Evolutionary conservation across 192 early-diverging fungal species (phyloP), one percentile per base, ranked within the genome.

Genomic region (Allomyces javanicus): DNA sequence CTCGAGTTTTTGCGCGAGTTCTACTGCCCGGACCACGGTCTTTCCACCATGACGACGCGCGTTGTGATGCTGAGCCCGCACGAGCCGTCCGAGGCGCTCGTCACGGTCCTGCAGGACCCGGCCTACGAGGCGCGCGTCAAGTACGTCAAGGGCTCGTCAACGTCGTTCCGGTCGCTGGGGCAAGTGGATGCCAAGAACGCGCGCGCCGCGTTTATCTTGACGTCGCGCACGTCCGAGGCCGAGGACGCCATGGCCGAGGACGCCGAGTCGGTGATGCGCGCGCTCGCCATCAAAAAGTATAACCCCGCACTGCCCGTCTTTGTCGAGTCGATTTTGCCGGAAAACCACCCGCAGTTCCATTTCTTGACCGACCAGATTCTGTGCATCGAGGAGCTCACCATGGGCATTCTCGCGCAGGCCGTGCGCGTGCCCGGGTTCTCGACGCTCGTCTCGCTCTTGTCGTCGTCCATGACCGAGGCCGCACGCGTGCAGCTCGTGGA

Each of bases 11-110:
- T 89, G 67, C 78, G 85, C 62, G 87, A 89, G 74, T 88, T 89
- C 69, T 89, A 87, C 63, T 88, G 86, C 68, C 78, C 85, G 71
- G 87, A 88, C 72, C 87, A 89, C 63, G 87, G 87, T 40, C 68
- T 81, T 22, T 70, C 69, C 50, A 85, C 84, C 10, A 76, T 86
- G 69, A 79, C 79, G 62, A 86, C 86, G 4, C 74, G 77, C 12
- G 84, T 88, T 10, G 84, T 89, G 27, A 74, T 89, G 62, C 73
- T 89, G 73, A 80, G 77, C 72, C 79, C 82, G 58, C 69, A 70
- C 33, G 81, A 76, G 44, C 83, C 83, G 23, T 67, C 72, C 44
- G 81, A 82, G 66, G 83, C 82, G 58, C 72, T 81, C 10, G 64
- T 69, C 64, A 73, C 77, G 65, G 68, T 84, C n/a, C 71, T 89